A percentile compares a stretch with the other conserved stretches of the same genome.
Evolutionary conservation across 2,329 filamentous ascomycete genomes (phyloP).

Genomic region (Xylaria sp.): DNA sequence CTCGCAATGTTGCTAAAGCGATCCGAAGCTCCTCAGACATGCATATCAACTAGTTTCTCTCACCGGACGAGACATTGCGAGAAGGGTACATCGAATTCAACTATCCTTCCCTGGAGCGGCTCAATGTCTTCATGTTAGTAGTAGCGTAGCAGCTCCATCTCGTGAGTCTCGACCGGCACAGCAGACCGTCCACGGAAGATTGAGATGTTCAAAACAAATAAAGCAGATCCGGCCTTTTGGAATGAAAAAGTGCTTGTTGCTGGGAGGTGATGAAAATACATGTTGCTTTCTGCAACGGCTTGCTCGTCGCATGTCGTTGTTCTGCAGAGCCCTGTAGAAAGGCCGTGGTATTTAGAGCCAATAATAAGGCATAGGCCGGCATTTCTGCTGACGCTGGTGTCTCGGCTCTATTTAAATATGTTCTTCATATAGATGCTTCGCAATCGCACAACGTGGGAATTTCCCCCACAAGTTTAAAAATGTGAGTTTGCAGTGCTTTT

Average conservation of each 20-base stretch:
- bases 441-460: neutral
- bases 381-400: neutral
- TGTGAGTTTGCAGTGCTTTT: neutral
- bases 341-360: conserved; percentile 2
- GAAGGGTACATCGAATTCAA: neutral
- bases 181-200: neutral
- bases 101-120: neutral
- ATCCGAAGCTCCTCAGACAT: conserved; percentile 5
- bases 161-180: neutral
- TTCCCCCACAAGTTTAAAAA: neutral
- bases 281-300: conserved; percentile 4
- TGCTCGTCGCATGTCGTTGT: neutral
- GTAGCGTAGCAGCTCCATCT: neutral
- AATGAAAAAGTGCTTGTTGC: neutral
- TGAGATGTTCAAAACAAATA: conserved; percentile 8
- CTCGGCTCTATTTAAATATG: conserved; percentile 8
- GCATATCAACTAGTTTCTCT: neutral
- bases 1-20: neutral
- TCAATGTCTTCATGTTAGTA: neutral
- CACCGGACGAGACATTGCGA: neutral
- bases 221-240: neutral
- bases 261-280: neutral
- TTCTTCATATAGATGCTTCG: neutral
- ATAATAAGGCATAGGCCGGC: neutral
- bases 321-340: neutral